Evolutionary conservation across 352 stramenopile genomes (phyloP), one percentile per base, ranked within the genome.

Genomic region (Globisporangium parvum): DNA sequence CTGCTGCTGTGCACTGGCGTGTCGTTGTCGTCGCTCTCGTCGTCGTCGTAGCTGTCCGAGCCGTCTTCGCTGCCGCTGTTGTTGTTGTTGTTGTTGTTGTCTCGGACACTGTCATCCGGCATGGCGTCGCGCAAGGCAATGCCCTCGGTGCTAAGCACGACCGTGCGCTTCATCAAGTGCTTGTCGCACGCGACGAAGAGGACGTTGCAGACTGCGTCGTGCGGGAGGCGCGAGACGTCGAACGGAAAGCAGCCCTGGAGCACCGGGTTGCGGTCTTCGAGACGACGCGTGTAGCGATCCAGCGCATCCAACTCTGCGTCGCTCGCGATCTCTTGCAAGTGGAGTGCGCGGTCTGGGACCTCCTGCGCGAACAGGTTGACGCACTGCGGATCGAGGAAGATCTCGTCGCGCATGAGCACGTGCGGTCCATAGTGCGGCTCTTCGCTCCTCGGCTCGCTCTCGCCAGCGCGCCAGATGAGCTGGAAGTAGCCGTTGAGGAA

Each of bases 401-500:
- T 48, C 41, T 77, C 70, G 53, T 87, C 76, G 1, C 66, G 63
- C 20, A 87, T 65, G 12, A 70, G 63, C 18, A 81, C 45, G 26
- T 66, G 66, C 11, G 57, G 28, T 26, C 82, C 71, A 41, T 85
- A 87, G 51, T 77, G 61, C 17, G 76, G 76, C 51, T 85, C 66
- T 28, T 85, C 71, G 26, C 71, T 83, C 18, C 74, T 64, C 42
- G 77, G 62, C 21, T 87, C 67, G 23, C 69, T 63, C 39, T 63
- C 51, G 14, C 62, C 60, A 9, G 50, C 53, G 18, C 77, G 66
- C 77, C 77, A 87, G n/a, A 87, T 75, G 10, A 87, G 51, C 61
- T 87, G 77, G 48, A 87, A 84, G 66, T 87, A 87, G 18, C 77
- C 77, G 47, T 78, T 60, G 11, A 84, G 17, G 42, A 85, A 73